These are phyloP conservation scores for Chondrostereum purpureum DNA, from an alignment of 1,284 basidiomycete genomes.

Conservation along the genomic window DNA sequence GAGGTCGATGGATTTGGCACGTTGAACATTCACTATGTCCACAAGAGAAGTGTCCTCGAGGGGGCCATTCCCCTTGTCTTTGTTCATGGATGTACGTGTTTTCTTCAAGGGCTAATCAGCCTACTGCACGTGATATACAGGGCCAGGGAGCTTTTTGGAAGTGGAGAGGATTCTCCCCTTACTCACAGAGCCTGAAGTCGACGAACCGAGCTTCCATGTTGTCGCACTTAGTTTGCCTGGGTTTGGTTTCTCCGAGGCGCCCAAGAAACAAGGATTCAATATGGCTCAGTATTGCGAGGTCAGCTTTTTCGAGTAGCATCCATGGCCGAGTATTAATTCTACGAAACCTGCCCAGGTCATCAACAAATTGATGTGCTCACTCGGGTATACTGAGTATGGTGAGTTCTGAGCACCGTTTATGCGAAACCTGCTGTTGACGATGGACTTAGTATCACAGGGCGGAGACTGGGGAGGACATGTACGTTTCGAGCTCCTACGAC, in stretches of 20 bases:
- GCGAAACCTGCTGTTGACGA: too few relatives aligned
- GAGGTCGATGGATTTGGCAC: constrained; percentile 34
- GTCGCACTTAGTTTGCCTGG: constrained; percentile 39
- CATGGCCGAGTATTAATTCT: neutral
- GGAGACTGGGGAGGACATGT: constrained; percentile 40
- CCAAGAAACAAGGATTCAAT: constrained; percentile 8
- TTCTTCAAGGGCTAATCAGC: neutral
- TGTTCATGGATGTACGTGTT: constrained; percentile 33
- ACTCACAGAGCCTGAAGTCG: constrained; percentile 29
- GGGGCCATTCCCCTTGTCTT: constrained; percentile 45
- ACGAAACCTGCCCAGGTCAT: constrained; percentile 32
- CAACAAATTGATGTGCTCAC: constrained; percentile 14
- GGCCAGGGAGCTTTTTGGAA: constrained; percentile 57
- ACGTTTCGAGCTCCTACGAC: too few relatives aligned
- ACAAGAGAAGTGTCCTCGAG: constrained; percentile 34
- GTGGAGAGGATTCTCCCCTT: constrained; percentile 46
- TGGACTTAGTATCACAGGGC: constrained; percentile 34
- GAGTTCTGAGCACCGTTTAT: neutral
- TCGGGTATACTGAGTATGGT: constrained; percentile 45
- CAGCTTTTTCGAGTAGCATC: constrained; percentile 3
- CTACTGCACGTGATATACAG: constrained; percentile 32
- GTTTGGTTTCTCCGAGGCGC: constrained; percentile 7
- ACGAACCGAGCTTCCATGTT: constrained; percentile 44
- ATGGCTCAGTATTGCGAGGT: constrained; percentile 34
- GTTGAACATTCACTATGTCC: constrained; percentile 33